Conservation (phyloP, 2,329 filamentous ascomycete genomes). For the Claviceps capensis region DNA sequence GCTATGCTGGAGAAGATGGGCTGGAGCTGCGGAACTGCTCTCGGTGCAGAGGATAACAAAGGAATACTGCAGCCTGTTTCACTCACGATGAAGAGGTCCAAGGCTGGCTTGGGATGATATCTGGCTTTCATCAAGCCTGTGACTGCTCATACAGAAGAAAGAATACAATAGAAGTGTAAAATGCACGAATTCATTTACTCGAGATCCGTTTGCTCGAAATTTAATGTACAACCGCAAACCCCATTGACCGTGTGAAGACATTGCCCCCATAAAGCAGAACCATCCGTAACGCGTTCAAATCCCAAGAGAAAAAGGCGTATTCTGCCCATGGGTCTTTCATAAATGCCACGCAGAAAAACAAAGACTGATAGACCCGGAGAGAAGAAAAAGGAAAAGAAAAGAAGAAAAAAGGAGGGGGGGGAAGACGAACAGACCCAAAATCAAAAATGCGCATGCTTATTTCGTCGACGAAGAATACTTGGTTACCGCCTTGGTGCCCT, state of each 20-base stretch:
- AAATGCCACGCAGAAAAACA: conserved; percentile 36
- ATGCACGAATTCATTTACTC: conserved; percentile 49
- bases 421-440: conserved; percentile 32
- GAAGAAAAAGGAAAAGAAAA: not conserved
- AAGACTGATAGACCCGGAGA: not conserved
- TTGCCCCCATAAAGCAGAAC: conserved; percentile 52
- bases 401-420: no score
- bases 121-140: not conserved
- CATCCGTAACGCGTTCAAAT: conserved; percentile 66
- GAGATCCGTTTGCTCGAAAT: conserved; percentile 47
- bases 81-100: conserved; percentile 76
- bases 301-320: conserved; percentile 24
- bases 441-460: conserved; percentile 53
- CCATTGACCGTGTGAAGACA: conserved; percentile 56
- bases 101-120: conserved; percentile 60
- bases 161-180: conserved; percentile 23
- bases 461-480: conserved; percentile 99
- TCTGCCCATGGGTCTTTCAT: conserved; percentile 35
- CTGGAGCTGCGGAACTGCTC: conserved; percentile 74
- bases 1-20: conserved; percentile 95
- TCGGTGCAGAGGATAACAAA: conserved; percentile 72
- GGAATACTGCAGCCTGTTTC: conserved; percentile 77
- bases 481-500: conserved; percentile 99
- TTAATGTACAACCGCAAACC: conserved; percentile 64
- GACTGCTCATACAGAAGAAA: not conserved